phyloP scores from a whole-genome alignment of 1,139 yeast genomes.

The Zygotorulaspora mrakii region DNA sequence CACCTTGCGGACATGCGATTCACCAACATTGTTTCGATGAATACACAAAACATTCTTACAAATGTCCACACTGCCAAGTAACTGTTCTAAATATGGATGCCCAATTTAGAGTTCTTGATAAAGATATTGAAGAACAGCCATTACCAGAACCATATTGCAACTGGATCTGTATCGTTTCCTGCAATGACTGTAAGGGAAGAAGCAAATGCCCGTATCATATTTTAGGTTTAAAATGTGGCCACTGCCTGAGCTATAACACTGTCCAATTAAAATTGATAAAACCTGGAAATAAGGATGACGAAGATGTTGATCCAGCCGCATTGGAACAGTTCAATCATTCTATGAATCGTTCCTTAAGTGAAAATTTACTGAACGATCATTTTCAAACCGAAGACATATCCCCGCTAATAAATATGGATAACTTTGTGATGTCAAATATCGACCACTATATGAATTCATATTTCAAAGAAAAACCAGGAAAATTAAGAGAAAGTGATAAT shows the following conservation, averaged over 20 bases:
- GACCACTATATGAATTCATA: constrained; percentile 24
- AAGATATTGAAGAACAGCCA: constrained; percentile 71
- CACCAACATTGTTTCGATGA: constrained; percentile 82
- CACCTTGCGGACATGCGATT: constrained; percentile 85
- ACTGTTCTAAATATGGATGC: constrained; percentile 84
- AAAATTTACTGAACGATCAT: constrained; percentile 21
- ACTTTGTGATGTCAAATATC: constrained; percentile 20
- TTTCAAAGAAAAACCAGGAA: constrained; percentile 16
- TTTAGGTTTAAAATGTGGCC: constrained; percentile 80
- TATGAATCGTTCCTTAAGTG: constrained; percentile 19
- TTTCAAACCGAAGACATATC: constrained; percentile 22
- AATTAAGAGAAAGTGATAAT: constrained; percentile 17
- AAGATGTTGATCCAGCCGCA: constrained; percentile 38
- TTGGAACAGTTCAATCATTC: constrained; percentile 16
- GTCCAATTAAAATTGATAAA: constrained; percentile 63
- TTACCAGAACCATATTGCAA: constrained; percentile 73
- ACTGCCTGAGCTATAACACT: constrained; percentile 84
- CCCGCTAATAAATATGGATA: constrained; percentile 20
- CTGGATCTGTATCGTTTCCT: constrained; percentile 75
- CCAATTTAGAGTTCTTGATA: constrained; percentile 79
- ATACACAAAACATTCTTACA: constrained; percentile 73
- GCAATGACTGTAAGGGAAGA: constrained; percentile 88
- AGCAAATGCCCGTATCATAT: constrained; percentile 76
- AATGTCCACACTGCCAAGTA: constrained; percentile 86
- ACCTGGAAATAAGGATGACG: constrained; percentile 34